Evolutionary conservation across 2,329 filamentous ascomycete genomes (phyloP), one percentile per base, ranked within the genome.

Genomic region (Ophiocordyceps camponoti-rufipedis): DNA sequence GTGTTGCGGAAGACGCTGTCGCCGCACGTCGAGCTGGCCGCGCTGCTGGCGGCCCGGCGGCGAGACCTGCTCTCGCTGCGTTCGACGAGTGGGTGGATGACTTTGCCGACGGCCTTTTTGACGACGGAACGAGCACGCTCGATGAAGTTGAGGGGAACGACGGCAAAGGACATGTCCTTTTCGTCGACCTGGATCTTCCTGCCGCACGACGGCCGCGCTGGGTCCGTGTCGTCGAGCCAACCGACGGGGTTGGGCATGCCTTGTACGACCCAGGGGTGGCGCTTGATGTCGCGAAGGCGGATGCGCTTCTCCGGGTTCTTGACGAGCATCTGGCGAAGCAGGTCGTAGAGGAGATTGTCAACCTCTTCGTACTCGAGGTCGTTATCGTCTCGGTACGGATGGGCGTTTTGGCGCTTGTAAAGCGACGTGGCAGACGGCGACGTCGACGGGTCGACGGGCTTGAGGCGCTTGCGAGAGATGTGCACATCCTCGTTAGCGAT

Each of bases 211-310:
- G 81, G 81, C 33, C 80, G 75, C 35, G 78, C 80, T 2, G 88
- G 87, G 55, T 96, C 89, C 1, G 88, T 94, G 50, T 94, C 86
- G 54, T 94, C 86, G n/a, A 95, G 75, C 91, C 91, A 98, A 10
- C 72, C 70, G 31, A 76, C 67, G 35, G 81, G 75, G 53, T 94
- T 81, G 32, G 75, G 66, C 42, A 96, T 75, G 50, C 82, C 87
- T 47, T 80, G 70, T 1, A 89, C 70, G 14, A 96, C 82, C 91
- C 91, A 98, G 5, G 82, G 80, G 58, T 98, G 91, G 48, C 84
- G 81, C 61, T 96, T 96, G 55, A 96, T 89, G 54, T 95, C 89
- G 48, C 81, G 79, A 44, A 98, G 69, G 8, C 85, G 83, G 55
- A 98, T 95, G 38, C 91, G 80, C 62, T 88, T 80, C 29, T 83